Evolutionary conservation across 2,329 filamentous ascomycete species (phyloP).

Genomic region (Orbilia javanica): DNA sequence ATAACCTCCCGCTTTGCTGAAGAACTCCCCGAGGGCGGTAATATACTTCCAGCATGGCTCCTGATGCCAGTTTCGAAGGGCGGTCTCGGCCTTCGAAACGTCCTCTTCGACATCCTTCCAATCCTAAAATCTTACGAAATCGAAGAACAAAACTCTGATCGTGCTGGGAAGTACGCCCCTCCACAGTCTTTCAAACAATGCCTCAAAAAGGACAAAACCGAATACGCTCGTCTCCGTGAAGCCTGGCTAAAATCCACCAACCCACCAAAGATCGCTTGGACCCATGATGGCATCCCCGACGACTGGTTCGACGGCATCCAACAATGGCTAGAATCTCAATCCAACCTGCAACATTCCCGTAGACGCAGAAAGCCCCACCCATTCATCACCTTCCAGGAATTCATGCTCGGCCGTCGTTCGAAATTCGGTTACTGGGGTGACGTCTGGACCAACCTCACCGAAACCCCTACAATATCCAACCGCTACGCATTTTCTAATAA

Average conservation of each 20-base stretch:
- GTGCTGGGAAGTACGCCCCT: constrained; percentile 54
- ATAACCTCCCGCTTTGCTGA: constrained; percentile 69
- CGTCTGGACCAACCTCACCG: constrained; percentile 63
- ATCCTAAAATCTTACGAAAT: constrained; percentile 64
- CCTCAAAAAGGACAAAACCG: constrained; percentile 40
- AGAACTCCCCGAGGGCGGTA: constrained; percentile 63
- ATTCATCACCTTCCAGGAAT: constrained; percentile 69
- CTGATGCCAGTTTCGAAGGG: constrained; percentile 68
- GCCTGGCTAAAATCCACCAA: constrained; percentile 29
- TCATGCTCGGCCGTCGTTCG: constrained; percentile 58
- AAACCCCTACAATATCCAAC: constrained; percentile 1
- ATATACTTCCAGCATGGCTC: constrained; percentile 67
- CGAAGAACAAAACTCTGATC: constrained; percentile 64
- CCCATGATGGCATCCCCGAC: constrained; percentile 36
- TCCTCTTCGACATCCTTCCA: constrained; percentile 67
- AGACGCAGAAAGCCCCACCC: constrained; percentile 64
- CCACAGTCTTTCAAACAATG: constrained; percentile 53
- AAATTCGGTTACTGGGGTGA: constrained; percentile 62
- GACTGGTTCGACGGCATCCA: constrained; percentile 47
- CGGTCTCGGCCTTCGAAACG: constrained; percentile 68
- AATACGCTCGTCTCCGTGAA: constrained; percentile 39
- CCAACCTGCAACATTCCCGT: constrained; percentile 43
- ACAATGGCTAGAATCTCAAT: constrained; percentile 21
- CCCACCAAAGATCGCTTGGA: constrained; percentile 18
- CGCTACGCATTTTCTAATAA: constrained; percentile 18